Conservation (phyloP, 352 stramenopile species). For the Globisporangium yorkense region DNA sequence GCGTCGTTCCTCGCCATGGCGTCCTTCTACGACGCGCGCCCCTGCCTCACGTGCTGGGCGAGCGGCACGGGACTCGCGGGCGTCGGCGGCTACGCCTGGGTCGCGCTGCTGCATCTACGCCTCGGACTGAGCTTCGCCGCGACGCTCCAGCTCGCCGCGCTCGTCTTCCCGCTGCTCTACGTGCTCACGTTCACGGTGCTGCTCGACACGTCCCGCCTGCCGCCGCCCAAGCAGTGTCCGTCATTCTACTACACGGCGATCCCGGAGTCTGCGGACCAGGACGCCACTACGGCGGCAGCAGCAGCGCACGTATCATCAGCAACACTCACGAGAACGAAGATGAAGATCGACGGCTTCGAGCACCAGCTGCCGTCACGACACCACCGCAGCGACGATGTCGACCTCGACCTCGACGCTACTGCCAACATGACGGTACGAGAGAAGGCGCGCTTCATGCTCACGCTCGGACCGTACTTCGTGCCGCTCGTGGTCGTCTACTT, state of each 20-base stretch:
- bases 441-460: slow-evolving; percentile 69
- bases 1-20: slow-evolving; percentile 86
- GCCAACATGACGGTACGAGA: slow-evolving; percentile 43
- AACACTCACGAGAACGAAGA: neutral
- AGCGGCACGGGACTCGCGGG: slow-evolving; percentile 91
- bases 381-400: neutral
- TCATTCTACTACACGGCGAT: slow-evolving; percentile 31
- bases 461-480: slow-evolving; percentile 88
- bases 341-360: neutral
- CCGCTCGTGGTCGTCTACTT: slow-evolving; percentile 91
- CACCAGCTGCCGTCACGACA: no score
- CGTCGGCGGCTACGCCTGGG: slow-evolving; percentile 88
- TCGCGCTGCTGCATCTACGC: slow-evolving; percentile 68
- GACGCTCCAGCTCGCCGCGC: slow-evolving; percentile 45
- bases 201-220: slow-evolving; percentile 47
- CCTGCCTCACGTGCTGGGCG: slow-evolving; percentile 88
- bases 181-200: slow-evolving; percentile 55
- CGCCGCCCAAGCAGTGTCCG: slow-evolving; percentile 13
- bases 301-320: neutral
- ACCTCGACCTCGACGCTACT: neutral
- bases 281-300: slow-evolving; percentile 9
- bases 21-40: slow-evolving; percentile 71
- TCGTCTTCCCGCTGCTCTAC: slow-evolving; percentile 61
- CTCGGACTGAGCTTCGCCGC: slow-evolving; percentile 60
- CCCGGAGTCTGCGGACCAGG: slow-evolving; percentile 16